phyloP scores from a whole-genome alignment of 1,139 yeast genomes.

The Blastobotrys ciferrii region DNA sequence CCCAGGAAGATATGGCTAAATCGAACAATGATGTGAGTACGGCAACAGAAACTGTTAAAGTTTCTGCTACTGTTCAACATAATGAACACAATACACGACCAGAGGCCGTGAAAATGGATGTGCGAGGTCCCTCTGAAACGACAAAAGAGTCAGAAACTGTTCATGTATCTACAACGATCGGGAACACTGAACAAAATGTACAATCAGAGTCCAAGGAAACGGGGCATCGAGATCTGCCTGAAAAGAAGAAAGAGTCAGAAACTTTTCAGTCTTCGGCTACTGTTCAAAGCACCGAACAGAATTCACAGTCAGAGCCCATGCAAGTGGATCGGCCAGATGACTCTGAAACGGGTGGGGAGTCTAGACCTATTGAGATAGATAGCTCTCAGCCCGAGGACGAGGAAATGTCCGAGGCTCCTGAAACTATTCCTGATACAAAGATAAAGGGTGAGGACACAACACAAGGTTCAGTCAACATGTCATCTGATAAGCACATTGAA shows the following conservation, averaged over 20 bases:
- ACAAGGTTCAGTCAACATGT: conserved; percentile 33
- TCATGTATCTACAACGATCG: not conserved
- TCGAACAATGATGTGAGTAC: too few relatives aligned
- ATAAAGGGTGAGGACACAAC: not conserved
- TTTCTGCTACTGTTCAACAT: too few relatives aligned
- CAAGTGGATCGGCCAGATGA: not conserved
- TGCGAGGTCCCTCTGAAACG: too few relatives aligned
- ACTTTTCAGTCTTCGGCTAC: too few relatives aligned
- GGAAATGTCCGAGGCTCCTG: not conserved
- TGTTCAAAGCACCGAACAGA: not conserved
- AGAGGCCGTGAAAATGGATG: too few relatives aligned
- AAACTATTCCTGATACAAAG: not conserved
- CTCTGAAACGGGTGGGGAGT: not conserved
- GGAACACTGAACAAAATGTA: not conserved
- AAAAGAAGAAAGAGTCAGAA: not conserved
- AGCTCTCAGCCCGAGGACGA: not conserved
- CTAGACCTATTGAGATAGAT: not conserved
- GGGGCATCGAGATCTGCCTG: not conserved
- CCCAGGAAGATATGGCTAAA: too few relatives aligned
- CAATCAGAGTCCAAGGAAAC: not conserved
- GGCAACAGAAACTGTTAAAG: too few relatives aligned
- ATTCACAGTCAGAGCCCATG: not conserved
- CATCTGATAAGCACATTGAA: conserved; percentile 3
- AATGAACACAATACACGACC: too few relatives aligned
- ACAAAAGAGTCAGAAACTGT: not conserved